These are phyloP conservation scores for Keqinozyma sinolaborantium DNA, from an alignment of 1,139 yeast species.

Conservation along the genomic window DNA sequence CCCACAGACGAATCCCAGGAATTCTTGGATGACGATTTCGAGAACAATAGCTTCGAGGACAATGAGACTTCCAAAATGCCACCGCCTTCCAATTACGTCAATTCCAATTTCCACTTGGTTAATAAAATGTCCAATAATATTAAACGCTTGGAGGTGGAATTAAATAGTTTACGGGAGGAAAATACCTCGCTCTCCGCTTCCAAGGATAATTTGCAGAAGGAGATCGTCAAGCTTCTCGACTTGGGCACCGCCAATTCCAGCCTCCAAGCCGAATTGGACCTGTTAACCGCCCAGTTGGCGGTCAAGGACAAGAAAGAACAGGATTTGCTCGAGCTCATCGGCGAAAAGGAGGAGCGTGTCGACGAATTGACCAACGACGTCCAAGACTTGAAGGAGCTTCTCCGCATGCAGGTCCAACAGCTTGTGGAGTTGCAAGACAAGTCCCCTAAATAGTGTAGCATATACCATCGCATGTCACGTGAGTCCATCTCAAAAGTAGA, in stretches of 20 bases:
- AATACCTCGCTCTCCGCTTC: conserved; percentile 50
- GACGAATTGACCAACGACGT: conserved; percentile 88
- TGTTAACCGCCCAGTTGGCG: conserved; percentile 33
- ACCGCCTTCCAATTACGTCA: neutral
- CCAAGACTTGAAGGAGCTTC: conserved; percentile 77
- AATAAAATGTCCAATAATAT: conserved; percentile 73
- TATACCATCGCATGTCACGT: no score
- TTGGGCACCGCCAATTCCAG: conserved; percentile 47
- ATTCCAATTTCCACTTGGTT: conserved; percentile 50
- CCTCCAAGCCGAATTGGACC: conserved; percentile 31
- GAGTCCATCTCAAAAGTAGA: neutral
- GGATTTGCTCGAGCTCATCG: conserved; percentile 70
- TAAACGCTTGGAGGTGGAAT: conserved; percentile 75
- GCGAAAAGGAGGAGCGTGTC: conserved; percentile 85
- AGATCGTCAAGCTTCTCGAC: conserved; percentile 15
- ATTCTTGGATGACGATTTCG: conserved; percentile 8
- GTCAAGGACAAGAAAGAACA: conserved; percentile 45
- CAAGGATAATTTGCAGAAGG: conserved; percentile 60
- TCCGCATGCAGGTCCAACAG: conserved; percentile 81
- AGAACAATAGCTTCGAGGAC: conserved; percentile 13
- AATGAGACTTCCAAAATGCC: conserved; percentile 16
- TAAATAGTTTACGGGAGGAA: conserved; percentile 63
- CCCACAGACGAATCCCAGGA: conserved; percentile 3
- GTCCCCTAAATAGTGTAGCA: neutral
- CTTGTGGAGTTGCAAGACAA: conserved; percentile 62